Base-by-base conservation (phyloP, 768 basidiomycete species). In the Trametes cinnabarina region DNA sequence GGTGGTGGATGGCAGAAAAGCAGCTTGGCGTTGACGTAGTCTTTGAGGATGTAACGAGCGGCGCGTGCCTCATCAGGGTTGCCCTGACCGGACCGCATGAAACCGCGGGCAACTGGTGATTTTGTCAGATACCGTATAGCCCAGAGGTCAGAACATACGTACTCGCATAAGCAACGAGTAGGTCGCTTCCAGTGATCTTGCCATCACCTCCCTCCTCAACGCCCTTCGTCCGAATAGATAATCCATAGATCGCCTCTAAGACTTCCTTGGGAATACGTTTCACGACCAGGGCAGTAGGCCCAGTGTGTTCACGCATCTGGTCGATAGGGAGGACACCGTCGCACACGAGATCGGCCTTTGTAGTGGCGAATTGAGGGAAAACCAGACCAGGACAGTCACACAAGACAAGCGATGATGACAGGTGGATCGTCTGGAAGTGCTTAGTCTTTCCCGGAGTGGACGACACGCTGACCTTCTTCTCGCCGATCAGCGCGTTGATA, bases 331-430 rank as follows among this genome's bases (percentile, higher is more conserved):
- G 74, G 2, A 98, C 94, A 53, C 97, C 97, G 68, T 98, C 94
- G 64, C 95, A 97, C 39, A 98, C 89, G 51, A 99, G 78, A 55
- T 95, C 94, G 10, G 96, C 97, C 70, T 92, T 94, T 3, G 94
- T 98, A 25, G 92, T 94, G 2, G 97, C 92, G 72, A 98, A 99
- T 67, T 99, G 97, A 6, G 97, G 97, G 69, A 98, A 98, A 35
- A 99, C 97, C 34, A 98, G 77, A 68, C 97, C 97, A 17, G 97
- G 97, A 75, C 97, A 99, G 74, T 99, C 97, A 65, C 95, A 98
- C 19, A 99, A 82, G 44, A 88, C 78, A 40, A 98, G 88, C 3
- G 84, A 78, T 17, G 88, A 83, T 11, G 94, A 94, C n/a, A 99
- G 81, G 66, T 93, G 85, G 65, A 98, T 94, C 0, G 97, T 98